These are phyloP conservation scores for Peronospora farinosa DNA, from an alignment of 352 stramenopile genomes.

Conservation along the genomic window DNA sequence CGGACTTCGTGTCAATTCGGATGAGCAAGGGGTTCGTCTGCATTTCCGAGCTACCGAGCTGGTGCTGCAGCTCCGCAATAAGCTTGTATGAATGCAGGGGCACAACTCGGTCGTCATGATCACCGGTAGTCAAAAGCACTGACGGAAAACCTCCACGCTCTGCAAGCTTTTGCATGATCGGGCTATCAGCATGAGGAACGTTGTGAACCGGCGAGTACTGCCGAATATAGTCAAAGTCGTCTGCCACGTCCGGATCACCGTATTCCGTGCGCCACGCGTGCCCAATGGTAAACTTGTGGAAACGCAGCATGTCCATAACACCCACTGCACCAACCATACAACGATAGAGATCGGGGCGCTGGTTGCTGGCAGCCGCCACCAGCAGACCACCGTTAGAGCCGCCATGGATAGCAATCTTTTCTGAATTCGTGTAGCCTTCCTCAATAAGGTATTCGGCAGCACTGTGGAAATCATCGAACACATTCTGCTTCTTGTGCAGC, in stretches of 20 bases:
- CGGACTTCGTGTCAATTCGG: conserved; percentile 86
- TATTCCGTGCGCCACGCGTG: conserved; percentile 87
- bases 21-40: conserved; percentile 86
- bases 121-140: conserved; percentile 79
- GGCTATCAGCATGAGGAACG: conserved; percentile 50
- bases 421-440: conserved; percentile 81
- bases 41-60: conserved; percentile 42
- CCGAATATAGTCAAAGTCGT: conserved; percentile 78
- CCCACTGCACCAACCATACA: conserved; percentile 90
- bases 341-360: conserved; percentile 88
- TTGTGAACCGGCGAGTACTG: conserved; percentile 89
- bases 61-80: conserved; percentile 80
- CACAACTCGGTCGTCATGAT: conserved; percentile 88
- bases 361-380: conserved; percentile 86
- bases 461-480: conserved; percentile 95
- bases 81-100: conserved; percentile 89
- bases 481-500: conserved; percentile 90
- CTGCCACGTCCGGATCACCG: conserved; percentile 67
- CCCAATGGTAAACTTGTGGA: conserved; percentile 92
- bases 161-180: conserved; percentile 42
- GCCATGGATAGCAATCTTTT: conserved; percentile 88
- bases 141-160: conserved; percentile 66
- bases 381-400: conserved; percentile 93
- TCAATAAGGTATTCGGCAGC: conserved; percentile 90
- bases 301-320: conserved; percentile 95